Base-by-base conservation (phyloP, 352 stramenopile species). In the Phytophthora uliginosa region DNA sequence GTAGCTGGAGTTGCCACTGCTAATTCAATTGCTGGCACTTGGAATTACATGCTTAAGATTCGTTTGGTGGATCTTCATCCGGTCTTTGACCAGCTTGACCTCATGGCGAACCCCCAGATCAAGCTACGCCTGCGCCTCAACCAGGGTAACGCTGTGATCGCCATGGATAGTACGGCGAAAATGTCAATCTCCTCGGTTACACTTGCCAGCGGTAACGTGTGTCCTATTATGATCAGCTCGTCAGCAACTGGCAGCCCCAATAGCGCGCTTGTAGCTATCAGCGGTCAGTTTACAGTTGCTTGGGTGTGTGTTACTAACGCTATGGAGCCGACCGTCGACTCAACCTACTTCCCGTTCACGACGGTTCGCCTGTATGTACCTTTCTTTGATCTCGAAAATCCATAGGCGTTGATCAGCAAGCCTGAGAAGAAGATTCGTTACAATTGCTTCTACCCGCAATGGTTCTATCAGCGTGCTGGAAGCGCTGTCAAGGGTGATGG, bases 21-120 rank as follows among this genome's bases (percentile, higher is more conserved):
- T 26, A n/a, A 10, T 9, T 2, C n/a, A 15, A 20, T 53, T 20
- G 15, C 20, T 18, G 55, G 55, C 26, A 42, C 56, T 2, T 63
- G 56, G 56, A 24, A 53, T 4, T 63, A 53, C 38, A 53, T 63
- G 36, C n/a, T 63, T 0, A 63, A 63, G 20, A 63, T 63, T 40
- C 47, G 48, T 7, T 15, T 63, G 4, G 8, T 15, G 1, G 36
- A 52, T 53, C 36, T 63, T 18, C 56, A 63, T 10, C 56, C 56
- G 5, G 42, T 63, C 4, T 63, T 63, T 7, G 36, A 53, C 7
- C 38, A 63, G 12, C 20, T 63, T 1, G 36, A 63, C 13, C 24
- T 63, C 1, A 53, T 63, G 7, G 56, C 56, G 13, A 63, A 63
- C 22, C 38, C 36, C 20, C n/a, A n/a, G n/a, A n/a, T n/a, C n/a